Conservation (phyloP, 2,329 filamentous ascomycete genomes). For the Colletotrichum simmondsii region DNA sequence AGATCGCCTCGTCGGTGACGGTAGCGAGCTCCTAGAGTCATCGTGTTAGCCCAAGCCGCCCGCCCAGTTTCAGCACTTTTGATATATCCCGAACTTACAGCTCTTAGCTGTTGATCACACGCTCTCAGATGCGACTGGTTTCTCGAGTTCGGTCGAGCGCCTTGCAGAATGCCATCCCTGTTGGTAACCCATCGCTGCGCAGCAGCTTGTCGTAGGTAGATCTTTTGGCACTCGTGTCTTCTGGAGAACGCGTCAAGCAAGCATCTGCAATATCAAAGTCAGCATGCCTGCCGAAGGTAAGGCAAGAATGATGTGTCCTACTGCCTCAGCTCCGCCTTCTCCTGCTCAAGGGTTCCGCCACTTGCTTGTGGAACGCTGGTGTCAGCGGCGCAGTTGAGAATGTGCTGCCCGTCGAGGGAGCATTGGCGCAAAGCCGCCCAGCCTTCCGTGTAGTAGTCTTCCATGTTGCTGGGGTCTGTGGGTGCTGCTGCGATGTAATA, state of each 20-base stretch:
- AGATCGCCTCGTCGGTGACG: conserved; percentile 70
- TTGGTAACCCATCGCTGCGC: conserved; percentile 69
- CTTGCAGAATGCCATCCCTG: conserved; percentile 64
- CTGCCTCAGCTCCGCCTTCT: conserved; percentile 72
- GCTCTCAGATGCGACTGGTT: conserved; percentile 61
- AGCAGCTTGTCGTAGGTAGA: conserved; percentile 69
- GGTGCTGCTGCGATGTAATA: conserved; percentile 70
- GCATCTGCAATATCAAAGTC: conserved; percentile 52
- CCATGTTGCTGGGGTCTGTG: conserved; percentile 62
- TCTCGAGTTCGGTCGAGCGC: conserved; percentile 57
- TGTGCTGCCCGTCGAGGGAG: conserved; percentile 70
- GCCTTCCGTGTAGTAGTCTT: conserved; percentile 72
- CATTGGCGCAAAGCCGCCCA: conserved; percentile 73
- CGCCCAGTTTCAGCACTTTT: neutral
- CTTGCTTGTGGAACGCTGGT: conserved; percentile 64
- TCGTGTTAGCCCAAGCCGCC: neutral
- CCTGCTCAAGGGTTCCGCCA: conserved; percentile 68
- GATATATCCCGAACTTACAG: conserved; percentile 53
- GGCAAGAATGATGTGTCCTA: conserved; percentile 47
- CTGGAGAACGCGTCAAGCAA: conserved; percentile 69
- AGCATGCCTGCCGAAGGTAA: neutral
- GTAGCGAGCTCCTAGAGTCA: conserved; percentile 64
- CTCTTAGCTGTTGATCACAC: conserved; percentile 67
- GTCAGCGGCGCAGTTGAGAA: conserved; percentile 73
- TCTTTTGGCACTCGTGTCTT: conserved; percentile 73